phyloP scores from a whole-genome alignment of 768 basidiomycete genomes.

The Lactarius hatsudake region DNA sequence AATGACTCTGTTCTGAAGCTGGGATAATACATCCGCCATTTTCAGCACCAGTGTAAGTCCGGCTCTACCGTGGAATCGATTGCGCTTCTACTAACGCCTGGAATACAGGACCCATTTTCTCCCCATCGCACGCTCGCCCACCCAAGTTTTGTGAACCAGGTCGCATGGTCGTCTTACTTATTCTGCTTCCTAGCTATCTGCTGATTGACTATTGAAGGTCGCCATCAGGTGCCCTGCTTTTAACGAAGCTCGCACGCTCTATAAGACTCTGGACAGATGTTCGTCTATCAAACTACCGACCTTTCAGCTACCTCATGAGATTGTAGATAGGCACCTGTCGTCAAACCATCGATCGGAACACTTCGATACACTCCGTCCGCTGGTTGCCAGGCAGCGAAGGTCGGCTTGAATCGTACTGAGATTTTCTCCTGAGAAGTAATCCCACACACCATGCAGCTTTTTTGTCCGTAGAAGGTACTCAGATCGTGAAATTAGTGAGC shows the following conservation, averaged over 20 bases:
- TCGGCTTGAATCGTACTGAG: conserved; percentile 29
- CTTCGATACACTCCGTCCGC: conserved; percentile 56
- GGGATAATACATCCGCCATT: conserved; percentile 68
- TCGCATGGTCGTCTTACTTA: conserved; percentile 53
- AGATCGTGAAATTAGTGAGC: conserved; percentile 58
- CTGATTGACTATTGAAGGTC: conserved; percentile 43
- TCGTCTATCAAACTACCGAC: conserved; percentile 23
- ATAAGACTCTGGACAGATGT: conserved; percentile 76
- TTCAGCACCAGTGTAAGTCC: conserved; percentile 58
- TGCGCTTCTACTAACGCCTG: not conserved
- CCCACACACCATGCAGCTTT: conserved; percentile 45
- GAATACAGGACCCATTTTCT: conserved; percentile 49
- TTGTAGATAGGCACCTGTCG: conserved; percentile 63
- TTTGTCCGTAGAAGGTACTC: conserved; percentile 64
- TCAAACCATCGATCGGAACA: conserved; percentile 57
- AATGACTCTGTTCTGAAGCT: conserved; percentile 39
- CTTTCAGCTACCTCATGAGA: conserved; percentile 5
- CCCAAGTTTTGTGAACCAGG: conserved; percentile 70
- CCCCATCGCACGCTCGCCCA: conserved; percentile 64
- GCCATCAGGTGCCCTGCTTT: conserved; percentile 54
- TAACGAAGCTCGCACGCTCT: conserved; percentile 62
- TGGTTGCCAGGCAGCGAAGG: conserved; percentile 68
- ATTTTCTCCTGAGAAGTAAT: not conserved
- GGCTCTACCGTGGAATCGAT: not conserved
- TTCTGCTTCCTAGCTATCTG: not conserved